phyloP scores from a whole-genome alignment of 2,329 filamentous ascomycete genomes.

The Gaeumannomyces tritici region DNA sequence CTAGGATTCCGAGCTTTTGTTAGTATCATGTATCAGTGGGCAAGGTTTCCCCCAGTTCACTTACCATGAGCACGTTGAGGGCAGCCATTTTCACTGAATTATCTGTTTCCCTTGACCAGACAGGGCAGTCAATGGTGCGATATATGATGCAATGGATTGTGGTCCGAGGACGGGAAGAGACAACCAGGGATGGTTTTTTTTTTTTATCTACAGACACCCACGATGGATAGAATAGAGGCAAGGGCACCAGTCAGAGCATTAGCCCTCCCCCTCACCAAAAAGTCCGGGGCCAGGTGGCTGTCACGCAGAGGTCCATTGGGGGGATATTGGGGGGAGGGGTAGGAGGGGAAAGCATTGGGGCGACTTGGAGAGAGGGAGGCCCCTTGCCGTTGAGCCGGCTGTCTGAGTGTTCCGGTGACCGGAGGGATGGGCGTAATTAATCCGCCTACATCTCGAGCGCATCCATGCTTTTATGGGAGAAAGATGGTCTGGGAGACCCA shows the following conservation, averaged over 20 bases:
- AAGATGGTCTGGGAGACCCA: no score
- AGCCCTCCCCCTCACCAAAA: neutral
- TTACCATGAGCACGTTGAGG: conserved; percentile 60
- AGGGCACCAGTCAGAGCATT: neutral
- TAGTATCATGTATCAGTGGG: neutral
- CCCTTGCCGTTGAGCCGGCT: neutral
- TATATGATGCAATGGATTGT: no score
- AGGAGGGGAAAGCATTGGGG: conserved; percentile 1
- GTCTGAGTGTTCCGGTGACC: neutral
- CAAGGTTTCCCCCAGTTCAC: conserved; percentile 9
- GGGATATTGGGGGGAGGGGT: neutral
- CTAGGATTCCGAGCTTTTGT: conserved; percentile 27
- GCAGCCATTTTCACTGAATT: conserved; percentile 35
- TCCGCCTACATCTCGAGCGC: neutral
- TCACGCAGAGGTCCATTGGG: neutral
- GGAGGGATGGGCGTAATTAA: neutral
- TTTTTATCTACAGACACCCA: neutral
- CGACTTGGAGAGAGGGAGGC: neutral
- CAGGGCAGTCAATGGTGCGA: neutral
- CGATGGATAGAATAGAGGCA: neutral
- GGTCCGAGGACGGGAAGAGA: no score
- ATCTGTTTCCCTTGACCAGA: neutral
- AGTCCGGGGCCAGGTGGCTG: neutral
- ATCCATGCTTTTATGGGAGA: neutral
- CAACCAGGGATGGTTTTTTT: neutral